These are phyloP conservation scores for Geotrichum carabidarum DNA, from an alignment of 1,139 yeast species.

Conservation along the genomic window DNA sequence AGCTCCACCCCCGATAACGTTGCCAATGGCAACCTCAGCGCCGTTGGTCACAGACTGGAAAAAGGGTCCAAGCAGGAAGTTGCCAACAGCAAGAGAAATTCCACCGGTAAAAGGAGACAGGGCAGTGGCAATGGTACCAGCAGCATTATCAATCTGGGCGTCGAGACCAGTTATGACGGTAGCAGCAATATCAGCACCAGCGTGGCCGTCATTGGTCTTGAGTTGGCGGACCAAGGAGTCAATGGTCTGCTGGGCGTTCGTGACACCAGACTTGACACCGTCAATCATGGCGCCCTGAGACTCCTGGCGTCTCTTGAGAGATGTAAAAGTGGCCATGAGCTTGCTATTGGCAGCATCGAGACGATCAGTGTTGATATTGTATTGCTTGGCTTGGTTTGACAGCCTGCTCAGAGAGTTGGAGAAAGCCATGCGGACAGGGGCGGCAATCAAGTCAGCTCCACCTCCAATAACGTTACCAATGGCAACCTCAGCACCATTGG, in stretches of 20 bases:
- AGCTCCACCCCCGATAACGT: constrained; percentile 26
- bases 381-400: constrained; percentile 19
- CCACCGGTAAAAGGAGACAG: constrained; percentile 28
- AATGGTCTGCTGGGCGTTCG: constrained; percentile 26
- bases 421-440: constrained; percentile 17
- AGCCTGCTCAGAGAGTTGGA: constrained; percentile 20
- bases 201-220: constrained; percentile 23
- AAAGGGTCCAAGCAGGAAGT: constrained; percentile 28
- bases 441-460: constrained; percentile 21
- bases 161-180: constrained; percentile 18
- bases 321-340: constrained; percentile 16
- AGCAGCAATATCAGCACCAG: constrained; percentile 15
- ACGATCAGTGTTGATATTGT: constrained; percentile 22
- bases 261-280: constrained; percentile 22
- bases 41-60: constrained; percentile 32
- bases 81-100: constrained; percentile 27
- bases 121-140: constrained; percentile 21
- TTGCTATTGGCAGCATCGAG: constrained; percentile 16
- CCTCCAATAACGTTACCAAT: constrained; percentile 27
- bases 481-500: constrained; percentile 30
- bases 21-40: constrained; percentile 28
- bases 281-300: constrained; percentile 18
- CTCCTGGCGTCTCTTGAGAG: constrained; percentile 4
- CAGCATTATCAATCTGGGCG: constrained; percentile 27
- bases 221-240: constrained; percentile 23